A percentile compares a stretch with the other conserved stretches of the same genome.
Conservation (phyloP, 2,329 filamentous ascomycete species). For the Thelonectria blattea region DNA sequence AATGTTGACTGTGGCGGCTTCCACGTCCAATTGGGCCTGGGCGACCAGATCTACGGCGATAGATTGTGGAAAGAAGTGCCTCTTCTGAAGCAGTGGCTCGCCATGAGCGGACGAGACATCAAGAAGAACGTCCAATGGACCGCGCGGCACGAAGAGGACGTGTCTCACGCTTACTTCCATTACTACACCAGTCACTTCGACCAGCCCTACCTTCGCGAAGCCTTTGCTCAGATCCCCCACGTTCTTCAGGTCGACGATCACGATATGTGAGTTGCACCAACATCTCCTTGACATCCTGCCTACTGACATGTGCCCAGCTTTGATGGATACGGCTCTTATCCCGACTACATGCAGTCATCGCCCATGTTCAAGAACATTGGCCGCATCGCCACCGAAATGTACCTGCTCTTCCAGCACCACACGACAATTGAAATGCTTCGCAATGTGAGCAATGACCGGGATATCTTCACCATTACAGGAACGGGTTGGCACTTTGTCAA, state of each 20-base stretch:
- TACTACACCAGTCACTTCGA: slow-evolving; percentile 99
- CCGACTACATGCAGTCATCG: slow-evolving; percentile 97
- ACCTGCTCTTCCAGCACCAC: slow-evolving; percentile 96
- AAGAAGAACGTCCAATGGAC: slow-evolving; percentile 92
- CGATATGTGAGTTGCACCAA: slow-evolving; percentile 78
- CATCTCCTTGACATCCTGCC: not conserved
- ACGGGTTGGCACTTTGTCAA: slow-evolving; percentile 99
- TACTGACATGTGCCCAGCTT: slow-evolving; percentile 63
- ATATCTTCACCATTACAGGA: slow-evolving; percentile 97
- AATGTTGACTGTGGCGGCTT: slow-evolving; percentile 96
- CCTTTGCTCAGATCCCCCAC: slow-evolving; percentile 96
- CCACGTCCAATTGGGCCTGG: slow-evolving; percentile 89
- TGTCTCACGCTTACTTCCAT: slow-evolving; percentile 96
- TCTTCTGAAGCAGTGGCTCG: slow-evolving; percentile 91
- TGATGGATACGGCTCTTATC: slow-evolving; percentile 96
- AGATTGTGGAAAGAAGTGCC: slow-evolving; percentile 96
- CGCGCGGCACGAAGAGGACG: slow-evolving; percentile 92
- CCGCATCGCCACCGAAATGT: slow-evolving; percentile 95
- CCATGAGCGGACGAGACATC: slow-evolving; percentile 90
- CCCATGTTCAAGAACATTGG: slow-evolving; percentile 99
- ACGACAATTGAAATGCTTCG: slow-evolving; percentile 93
- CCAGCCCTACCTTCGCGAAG: slow-evolving; percentile 90
- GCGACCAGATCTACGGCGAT: slow-evolving; percentile 95
- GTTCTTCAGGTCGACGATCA: slow-evolving; percentile 94
- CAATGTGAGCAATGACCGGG: slow-evolving; percentile 84